A percentile compares a stretch with the other conserved stretches of the same genome.
Evolutionary conservation across 1,139 yeast genomes (phyloP).

Genomic region (Yamadazyma friedrichii): DNA sequence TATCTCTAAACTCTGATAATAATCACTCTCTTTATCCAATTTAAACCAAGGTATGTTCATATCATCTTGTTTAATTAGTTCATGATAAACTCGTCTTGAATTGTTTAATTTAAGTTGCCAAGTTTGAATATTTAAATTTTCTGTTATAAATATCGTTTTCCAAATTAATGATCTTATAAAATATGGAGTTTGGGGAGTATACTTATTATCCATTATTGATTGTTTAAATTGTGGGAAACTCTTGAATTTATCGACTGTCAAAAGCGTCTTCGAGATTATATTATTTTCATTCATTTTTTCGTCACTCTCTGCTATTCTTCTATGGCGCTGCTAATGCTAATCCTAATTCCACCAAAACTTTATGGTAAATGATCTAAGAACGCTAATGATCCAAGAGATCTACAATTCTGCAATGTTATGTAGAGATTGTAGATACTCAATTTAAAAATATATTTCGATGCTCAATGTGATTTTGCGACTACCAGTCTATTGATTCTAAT

Average conservation of each 20-base stretch:
- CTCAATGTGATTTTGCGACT: too few species aligned
- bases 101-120: slow-evolving; percentile 34
- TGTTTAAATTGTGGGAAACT: slow-evolving; percentile 26
- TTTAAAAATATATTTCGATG: too few species aligned
- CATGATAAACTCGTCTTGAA: slow-evolving; percentile 38
- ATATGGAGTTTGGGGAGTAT: slow-evolving; percentile 21
- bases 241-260: slow-evolving; percentile 39
- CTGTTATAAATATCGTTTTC: slow-evolving; percentile 41
- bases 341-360: too few species aligned
- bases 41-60: slow-evolving; percentile 42
- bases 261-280: slow-evolving; percentile 36
- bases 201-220: slow-evolving; percentile 36
- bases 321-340: not conserved
- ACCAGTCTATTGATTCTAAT: not conserved
- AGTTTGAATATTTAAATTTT: slow-evolving; percentile 33
- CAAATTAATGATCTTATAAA: slow-evolving; percentile 38
- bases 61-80: slow-evolving; percentile 30
- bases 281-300: slow-evolving; percentile 29
- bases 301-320: too few species aligned
- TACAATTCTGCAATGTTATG: too few species aligned
- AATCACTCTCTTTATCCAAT: slow-evolving; percentile 31
- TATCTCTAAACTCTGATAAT: slow-evolving; percentile 21
- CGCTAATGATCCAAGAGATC: too few species aligned
- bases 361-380: too few species aligned
- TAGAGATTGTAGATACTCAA: too few species aligned